Percentiles rank a stretch among this genome's conserved stretches.
phyloP scores from a whole-genome alignment of 192 early-diverging fungal genomes.

The Backusella macrospora region DNA sequence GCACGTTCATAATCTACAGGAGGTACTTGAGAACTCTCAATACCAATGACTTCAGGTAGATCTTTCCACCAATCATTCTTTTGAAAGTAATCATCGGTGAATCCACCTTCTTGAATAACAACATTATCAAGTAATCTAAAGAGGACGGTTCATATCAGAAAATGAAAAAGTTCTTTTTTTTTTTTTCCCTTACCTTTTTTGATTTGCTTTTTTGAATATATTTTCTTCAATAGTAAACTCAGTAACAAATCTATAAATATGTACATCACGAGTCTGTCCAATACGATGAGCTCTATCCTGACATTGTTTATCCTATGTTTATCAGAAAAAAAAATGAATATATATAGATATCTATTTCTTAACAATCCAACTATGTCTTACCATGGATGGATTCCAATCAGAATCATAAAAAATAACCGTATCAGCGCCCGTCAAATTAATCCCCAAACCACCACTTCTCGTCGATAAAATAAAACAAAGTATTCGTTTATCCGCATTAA shows the following conservation, averaged over 20 bases:
- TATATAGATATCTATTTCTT: too few relatives aligned
- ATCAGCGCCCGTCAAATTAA: conserved; percentile 80
- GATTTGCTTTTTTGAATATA: conserved; percentile 77
- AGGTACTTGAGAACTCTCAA: conserved; percentile 28
- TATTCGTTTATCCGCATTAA: conserved; percentile 59
- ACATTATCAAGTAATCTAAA: conserved; percentile 73
- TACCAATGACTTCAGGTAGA: conserved; percentile 55
- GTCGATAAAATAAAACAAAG: conserved; percentile 58
- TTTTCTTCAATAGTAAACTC: conserved; percentile 77
- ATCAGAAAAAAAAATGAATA: neutral
- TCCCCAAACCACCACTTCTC: conserved; percentile 74
- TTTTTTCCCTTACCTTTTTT: conserved; percentile 55
- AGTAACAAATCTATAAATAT: conserved; percentile 76
- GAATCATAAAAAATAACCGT: conserved; percentile 80
- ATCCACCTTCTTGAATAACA: conserved; percentile 80
- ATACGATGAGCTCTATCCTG: conserved; percentile 73
- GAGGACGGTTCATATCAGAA: neutral
- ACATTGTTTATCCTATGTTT: conserved; percentile 59
- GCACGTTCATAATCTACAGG: conserved; percentile 59
- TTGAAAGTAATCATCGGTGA: conserved; percentile 69
- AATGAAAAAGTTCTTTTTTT: neutral
- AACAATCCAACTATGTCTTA: too few relatives aligned
- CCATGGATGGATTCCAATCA: conserved; percentile 75
- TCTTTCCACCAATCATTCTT: conserved; percentile 69
- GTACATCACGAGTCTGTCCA: conserved; percentile 72